A percentile compares a stretch with the other conserved stretches of the same genome.
phyloP scores from a whole-genome alignment of 192 early-diverging fungal genomes.

The Mortierella hygrophila region DNA sequence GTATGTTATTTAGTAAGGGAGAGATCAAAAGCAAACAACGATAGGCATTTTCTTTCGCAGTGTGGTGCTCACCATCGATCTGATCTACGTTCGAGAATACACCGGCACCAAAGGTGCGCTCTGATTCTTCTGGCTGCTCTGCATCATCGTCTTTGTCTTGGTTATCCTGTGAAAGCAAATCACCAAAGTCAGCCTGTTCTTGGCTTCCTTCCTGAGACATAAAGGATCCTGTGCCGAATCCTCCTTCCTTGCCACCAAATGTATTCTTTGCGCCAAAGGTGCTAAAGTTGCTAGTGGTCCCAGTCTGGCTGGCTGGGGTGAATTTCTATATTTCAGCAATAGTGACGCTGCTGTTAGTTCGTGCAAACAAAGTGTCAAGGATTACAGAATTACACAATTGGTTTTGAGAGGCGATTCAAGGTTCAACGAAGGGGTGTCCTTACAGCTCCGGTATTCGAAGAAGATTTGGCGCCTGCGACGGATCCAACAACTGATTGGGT shows the following conservation, averaged over 20 bases:
- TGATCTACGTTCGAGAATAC: slow-evolving; percentile 44
- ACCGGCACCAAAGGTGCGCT: slow-evolving; percentile 30
- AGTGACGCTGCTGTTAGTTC: not conserved
- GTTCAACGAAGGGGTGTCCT: not conserved
- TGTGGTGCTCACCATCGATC: slow-evolving; percentile 32
- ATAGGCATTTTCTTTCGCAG: not conserved
- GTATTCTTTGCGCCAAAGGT: slow-evolving; percentile 41
- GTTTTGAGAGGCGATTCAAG: not conserved
- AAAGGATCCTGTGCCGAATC: slow-evolving; percentile 40
- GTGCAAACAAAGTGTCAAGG: not conserved
- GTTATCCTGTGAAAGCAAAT: slow-evolving; percentile 35
- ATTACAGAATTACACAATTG: not conserved
- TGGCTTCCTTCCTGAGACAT: slow-evolving; percentile 20
- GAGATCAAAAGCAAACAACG: not conserved
- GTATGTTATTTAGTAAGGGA: not conserved
- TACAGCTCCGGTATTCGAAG: slow-evolving; percentile 5
- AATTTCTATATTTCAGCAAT: slow-evolving; percentile 12
- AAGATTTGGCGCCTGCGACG: not conserved
- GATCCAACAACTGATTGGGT: slow-evolving; percentile 43
- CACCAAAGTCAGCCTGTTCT: slow-evolving; percentile 39
- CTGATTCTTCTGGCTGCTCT: slow-evolving; percentile 27
- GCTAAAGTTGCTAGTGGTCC: slow-evolving; percentile 12
- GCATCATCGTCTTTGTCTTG: slow-evolving; percentile 18
- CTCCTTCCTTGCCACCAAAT: slow-evolving; percentile 36
- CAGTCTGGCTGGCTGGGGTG: slow-evolving; percentile 2